Conservation (phyloP, 352 stramenopile species). For the Pythium angustatum region DNA sequence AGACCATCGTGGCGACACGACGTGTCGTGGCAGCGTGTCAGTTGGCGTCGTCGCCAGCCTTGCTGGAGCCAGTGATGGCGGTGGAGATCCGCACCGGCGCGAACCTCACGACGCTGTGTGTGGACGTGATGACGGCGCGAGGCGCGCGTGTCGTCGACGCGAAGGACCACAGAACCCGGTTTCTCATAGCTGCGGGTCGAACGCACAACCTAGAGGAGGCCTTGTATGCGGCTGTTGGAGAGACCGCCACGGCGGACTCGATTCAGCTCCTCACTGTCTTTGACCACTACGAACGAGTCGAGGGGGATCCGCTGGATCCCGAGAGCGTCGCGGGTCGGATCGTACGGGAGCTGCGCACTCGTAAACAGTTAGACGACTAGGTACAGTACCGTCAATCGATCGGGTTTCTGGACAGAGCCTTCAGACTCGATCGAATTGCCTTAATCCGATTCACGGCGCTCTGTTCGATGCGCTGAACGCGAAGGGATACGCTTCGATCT, state of each 20-base stretch:
- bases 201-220: neutral
- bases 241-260: neutral
- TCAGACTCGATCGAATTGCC: neutral
- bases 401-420: neutral
- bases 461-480: neutral
- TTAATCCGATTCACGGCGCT: neutral
- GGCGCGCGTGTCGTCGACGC: neutral
- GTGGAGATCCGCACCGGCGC: constrained; percentile 5
- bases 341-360: constrained; percentile 3
- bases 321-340: neutral
- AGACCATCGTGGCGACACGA: constrained; percentile 3
- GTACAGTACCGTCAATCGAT: too few relatives aligned
- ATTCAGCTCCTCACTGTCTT: neutral
- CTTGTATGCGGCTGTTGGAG: neutral
- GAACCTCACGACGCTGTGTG: neutral
- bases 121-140: constrained; percentile 1
- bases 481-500: constrained; percentile 25
- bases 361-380: constrained; percentile 8
- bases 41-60: constrained; percentile 5
- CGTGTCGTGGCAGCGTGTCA: neutral
- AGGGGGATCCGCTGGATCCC: neutral
- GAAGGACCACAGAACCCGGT: neutral
- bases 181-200: neutral
- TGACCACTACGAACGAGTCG: constrained; percentile 4
- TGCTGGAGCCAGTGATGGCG: neutral